phyloP scores from a whole-genome alignment of 2,329 filamentous ascomycete species.

The Talaromyces atroroseus region DNA sequence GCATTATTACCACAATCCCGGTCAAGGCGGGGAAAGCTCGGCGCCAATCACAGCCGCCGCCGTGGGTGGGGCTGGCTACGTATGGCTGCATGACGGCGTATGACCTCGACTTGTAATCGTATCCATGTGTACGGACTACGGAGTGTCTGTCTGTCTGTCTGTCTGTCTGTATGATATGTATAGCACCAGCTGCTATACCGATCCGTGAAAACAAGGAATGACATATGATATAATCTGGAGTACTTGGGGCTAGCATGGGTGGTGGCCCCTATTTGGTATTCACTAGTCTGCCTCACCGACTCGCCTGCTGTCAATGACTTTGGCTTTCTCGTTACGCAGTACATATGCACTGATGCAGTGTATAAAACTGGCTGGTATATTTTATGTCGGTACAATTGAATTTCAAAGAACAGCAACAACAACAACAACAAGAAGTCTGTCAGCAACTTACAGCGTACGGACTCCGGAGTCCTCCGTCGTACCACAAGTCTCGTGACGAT shows the following conservation, averaged over 20 bases:
- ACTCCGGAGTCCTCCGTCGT: not conserved
- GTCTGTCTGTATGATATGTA: no score
- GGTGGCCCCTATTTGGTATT: not conserved
- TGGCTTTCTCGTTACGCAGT: no score
- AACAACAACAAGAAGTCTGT: not conserved
- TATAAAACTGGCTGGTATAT: not conserved
- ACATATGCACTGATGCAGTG: not conserved
- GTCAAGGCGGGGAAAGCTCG: slow-evolving; percentile 12
- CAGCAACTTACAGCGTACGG: not conserved
- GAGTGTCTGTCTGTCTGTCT: no score
- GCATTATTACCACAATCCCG: not conserved
- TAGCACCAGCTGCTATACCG: not conserved
- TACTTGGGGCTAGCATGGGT: not conserved
- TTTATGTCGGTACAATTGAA: not conserved
- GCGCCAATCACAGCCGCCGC: not conserved
- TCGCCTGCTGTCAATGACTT: not conserved
- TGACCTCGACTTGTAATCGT: no score
- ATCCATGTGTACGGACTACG: no score
- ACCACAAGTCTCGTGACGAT: not conserved
- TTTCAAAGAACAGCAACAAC: not conserved
- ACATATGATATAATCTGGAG: not conserved
- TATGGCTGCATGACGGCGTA: not conserved
- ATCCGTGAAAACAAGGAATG: no score
- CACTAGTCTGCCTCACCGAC: not conserved
- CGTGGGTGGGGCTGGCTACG: not conserved